phyloP scores from a whole-genome alignment of 2,329 filamentous ascomycete genomes.

The Ilyonectria mors-panacis region DNA sequence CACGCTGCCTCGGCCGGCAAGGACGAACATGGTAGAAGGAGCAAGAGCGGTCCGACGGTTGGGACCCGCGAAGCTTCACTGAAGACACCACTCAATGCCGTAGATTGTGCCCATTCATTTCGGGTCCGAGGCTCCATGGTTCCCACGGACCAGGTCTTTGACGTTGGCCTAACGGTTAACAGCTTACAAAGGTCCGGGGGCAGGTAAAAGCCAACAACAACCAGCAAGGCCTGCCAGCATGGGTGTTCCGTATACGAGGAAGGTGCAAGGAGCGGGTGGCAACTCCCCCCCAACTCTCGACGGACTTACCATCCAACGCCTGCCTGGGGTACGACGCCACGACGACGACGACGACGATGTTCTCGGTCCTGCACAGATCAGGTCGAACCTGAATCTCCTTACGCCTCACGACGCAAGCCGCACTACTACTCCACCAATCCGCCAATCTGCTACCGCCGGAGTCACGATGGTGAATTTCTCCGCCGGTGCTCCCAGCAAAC shows the following conservation, averaged over 20 bases:
- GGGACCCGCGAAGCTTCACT: conserved; percentile 23
- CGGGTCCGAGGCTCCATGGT: conserved; percentile 20
- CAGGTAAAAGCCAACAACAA: too few relatives aligned
- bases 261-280: background rate
- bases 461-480: conserved; percentile 18
- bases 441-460: conserved; percentile 1
- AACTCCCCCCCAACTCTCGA: background rate
- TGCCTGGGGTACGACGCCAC: too few relatives aligned
- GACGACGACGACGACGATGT: background rate
- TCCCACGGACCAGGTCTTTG: conserved; percentile 17
- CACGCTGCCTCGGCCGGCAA: conserved; percentile 26
- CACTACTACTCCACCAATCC: background rate
- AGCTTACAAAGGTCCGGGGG: too few relatives aligned
- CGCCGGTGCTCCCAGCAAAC: conserved; percentile 12
- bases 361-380: background rate
- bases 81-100: background rate
- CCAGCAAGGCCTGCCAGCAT: background rate
- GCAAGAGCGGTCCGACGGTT: conserved; percentile 2
- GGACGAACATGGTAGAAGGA: conserved; percentile 16
- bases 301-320: background rate
- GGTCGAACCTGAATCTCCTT: background rate
- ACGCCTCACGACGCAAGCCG: background rate
- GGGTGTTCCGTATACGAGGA: background rate
- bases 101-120: conserved; percentile 22
- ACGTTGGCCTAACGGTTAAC: conserved; percentile 6